Conservation (phyloP, 768 basidiomycete species). For the Calocybe cyanea region DNA sequence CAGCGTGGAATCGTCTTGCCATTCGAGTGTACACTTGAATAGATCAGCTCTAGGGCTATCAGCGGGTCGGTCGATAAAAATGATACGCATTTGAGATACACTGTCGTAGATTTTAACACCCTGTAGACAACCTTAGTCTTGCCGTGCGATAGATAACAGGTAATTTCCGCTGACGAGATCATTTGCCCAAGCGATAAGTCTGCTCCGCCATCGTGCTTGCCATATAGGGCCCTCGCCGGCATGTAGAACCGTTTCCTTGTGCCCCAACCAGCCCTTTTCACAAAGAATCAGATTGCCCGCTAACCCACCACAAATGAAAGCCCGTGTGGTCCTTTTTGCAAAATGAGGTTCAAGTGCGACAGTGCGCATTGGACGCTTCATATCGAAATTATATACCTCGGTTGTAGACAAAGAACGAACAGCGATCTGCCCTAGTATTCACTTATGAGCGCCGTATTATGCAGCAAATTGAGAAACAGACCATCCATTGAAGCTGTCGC, state of each 20-base stretch:
- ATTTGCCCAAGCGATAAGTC: slow-evolving; percentile 94
- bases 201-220: slow-evolving; percentile 82
- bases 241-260: slow-evolving; percentile 83
- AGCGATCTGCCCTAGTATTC: slow-evolving; percentile 78
- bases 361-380: slow-evolving; percentile 88
- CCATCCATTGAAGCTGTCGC: slow-evolving; percentile 94
- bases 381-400: slow-evolving; percentile 83
- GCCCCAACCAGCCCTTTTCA: slow-evolving; percentile 96
- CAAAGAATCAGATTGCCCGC: slow-evolving; percentile 82
- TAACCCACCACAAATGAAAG: slow-evolving; percentile 90
- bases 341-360: slow-evolving; percentile 91
- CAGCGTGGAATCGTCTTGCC: slow-evolving; percentile 90
- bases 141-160: background rate
- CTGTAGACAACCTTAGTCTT: slow-evolving; percentile 30
- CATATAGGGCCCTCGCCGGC: slow-evolving; percentile 92
- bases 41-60: slow-evolving; percentile 90
- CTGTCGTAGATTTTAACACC: slow-evolving; percentile 95
- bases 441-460: slow-evolving; percentile 14
- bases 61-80: slow-evolving; percentile 77
- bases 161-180: slow-evolving; percentile 59
- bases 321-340: slow-evolving; percentile 67
- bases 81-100: slow-evolving; percentile 69
- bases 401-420: slow-evolving; percentile 76
- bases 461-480: slow-evolving; percentile 31
- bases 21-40: slow-evolving; percentile 87